Base-by-base conservation (phyloP, 1,284 basidiomycete genomes). In the Puccinia triticina region DNA sequence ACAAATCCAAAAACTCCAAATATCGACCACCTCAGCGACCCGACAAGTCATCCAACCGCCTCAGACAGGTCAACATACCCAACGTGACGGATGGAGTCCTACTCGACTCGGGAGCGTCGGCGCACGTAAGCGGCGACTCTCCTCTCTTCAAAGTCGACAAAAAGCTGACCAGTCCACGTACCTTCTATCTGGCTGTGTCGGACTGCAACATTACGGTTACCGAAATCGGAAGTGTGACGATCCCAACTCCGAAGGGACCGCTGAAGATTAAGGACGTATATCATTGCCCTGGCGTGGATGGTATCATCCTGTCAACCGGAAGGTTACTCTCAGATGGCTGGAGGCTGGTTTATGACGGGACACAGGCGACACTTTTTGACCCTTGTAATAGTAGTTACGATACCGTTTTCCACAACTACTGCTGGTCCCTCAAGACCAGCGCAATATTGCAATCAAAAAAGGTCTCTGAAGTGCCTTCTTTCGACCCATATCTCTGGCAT, bases 201-300 rank as follows among this genome's bases (percentile, higher is more conserved):
- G 29, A 40, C 37, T 66, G 61, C 11, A 34, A 66, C 14, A 32
- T 66, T 1, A 11, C 4, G 11, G 26, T 72, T 2, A 12, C 10
- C 8, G 11, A 1, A 10, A 46, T 72, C 14, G 69, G 69, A 3
- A 72, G 69, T 46, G 32, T 72, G 69, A 48, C n/a, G 4, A 72
- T 72, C 26, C 40, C 43, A 4, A 72, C 69, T 18, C 69, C 69
- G 11, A 72, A 18, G 26, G 46, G 69, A 2, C n/a, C 26, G 14
- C 11, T 72, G 69, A 46, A n/a, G 46, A 72, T 72, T n/a, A 46
- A 72, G 11, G 26, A n/a, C n/a, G n/a, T n/a, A n/a, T n/a, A n/a
- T n/a, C n/a, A n/a, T n/a, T n/a, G n/a, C n/a, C n/a, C n/a, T 11
- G 71, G 66, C 5, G 37, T 69, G 11, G 23, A 69, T 10, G 34